Evolutionary conservation across 2,329 filamentous ascomycete species (phyloP), one percentile per base, ranked within the genome.

Genomic region (Pyricularia pennisetigena): DNA sequence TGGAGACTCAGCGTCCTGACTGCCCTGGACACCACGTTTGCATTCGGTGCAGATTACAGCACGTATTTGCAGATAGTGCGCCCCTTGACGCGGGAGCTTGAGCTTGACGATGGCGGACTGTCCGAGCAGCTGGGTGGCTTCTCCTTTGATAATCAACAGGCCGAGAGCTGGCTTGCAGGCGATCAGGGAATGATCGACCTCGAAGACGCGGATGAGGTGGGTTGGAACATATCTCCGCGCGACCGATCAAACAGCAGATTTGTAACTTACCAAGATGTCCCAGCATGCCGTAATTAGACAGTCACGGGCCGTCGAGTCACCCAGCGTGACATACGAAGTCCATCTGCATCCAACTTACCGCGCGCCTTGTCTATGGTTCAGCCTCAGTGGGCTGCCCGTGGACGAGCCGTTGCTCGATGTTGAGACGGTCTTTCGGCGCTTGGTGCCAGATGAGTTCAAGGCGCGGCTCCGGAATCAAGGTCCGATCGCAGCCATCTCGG

Each of bases 321-420:
- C 80, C 68, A 80, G 82, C 73, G 86, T 91, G 72, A 83, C 85
- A 70, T 94, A 93, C 79, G 89, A 93, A 76, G 87, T 94, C 73
- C 84, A 92, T 74, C 82, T 91, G 70, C 92, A 93, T 73, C 86
- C 89, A 68, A 91, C 88, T 68, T 94, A 94, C 78, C 85, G 85
- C 70, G 86, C 90, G 64, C 91, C 91, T 9, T 90, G 91, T 69
- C 82, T 94, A 68, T 94, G 91, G 86, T 93, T 94, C 80, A 86
- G 82, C 68, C 78, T 93, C 73, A 84, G 86, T 72, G 83, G 84
- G 69, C 78, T 88, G 69, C 83, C 85, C 23, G 78, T 80, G 65
- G 81, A 82, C 69, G 86, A 88, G 71, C 79, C 82, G 57, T 78
- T 86, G 14, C 83, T 89, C 73, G 83, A 85, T 73, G 81, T 93